Evolutionary conservation across 192 early-diverging fungal species (phyloP).

Genomic region (Coemansia sp.): DNA sequence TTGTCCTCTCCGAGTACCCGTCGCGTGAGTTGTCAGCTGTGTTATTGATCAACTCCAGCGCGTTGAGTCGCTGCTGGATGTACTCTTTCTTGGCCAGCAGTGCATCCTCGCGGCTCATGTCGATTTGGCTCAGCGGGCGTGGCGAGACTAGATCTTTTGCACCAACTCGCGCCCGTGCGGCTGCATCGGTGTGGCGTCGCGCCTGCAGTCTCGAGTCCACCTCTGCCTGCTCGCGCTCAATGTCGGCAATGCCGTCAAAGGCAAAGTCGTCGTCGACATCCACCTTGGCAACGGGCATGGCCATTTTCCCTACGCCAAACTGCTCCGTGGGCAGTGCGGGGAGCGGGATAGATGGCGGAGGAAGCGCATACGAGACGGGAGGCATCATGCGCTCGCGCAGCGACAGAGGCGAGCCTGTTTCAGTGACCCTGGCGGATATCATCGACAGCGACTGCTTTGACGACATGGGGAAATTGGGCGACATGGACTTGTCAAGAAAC

Average conservation of each 20-base stretch:
- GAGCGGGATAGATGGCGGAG: not conserved
- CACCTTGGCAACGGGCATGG: not conserved
- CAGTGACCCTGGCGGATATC: not conserved
- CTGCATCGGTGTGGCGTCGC: not conserved
- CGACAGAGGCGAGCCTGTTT: not conserved
- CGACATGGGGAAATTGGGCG: conserved; percentile 3
- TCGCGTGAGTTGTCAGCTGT: conserved; percentile 49
- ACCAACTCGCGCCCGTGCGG: no score
- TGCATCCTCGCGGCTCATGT: not conserved
- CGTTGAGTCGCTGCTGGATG: conserved; percentile 27
- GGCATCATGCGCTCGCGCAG: no score
- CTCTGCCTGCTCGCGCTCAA: conserved; percentile 40
- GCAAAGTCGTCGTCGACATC: conserved; percentile 30
- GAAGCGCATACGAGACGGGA: conserved; percentile 2
- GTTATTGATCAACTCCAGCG: conserved; percentile 45
- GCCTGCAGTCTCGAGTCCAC: conserved; percentile 24
- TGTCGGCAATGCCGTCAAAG: conserved; percentile 44
- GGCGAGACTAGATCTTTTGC: not conserved
- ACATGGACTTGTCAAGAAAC: conserved; percentile 32
- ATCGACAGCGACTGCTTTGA: conserved; percentile 3
- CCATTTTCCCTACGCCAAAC: no score
- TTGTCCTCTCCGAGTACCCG: conserved; percentile 24
- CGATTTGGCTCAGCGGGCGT: not conserved
- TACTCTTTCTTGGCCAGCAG: conserved; percentile 22
- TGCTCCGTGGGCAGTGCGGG: not conserved